Evolutionary conservation across 2,329 filamentous ascomycete genomes (phyloP), one percentile per base, ranked within the genome.

Genomic region (Penicillium corylophilum): DNA sequence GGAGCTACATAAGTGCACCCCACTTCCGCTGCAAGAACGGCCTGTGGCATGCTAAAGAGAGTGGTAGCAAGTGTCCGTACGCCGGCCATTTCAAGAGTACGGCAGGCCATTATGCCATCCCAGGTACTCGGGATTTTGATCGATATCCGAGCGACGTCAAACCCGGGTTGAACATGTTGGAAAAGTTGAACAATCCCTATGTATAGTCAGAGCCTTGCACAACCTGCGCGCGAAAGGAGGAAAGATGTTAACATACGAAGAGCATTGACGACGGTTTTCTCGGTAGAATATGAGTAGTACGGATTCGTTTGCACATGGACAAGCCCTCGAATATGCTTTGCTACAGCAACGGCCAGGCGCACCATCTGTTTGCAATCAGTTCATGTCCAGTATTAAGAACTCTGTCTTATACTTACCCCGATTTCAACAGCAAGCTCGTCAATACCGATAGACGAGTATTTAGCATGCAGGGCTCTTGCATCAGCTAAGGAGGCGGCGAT

Each of bases 81-180:
- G 1, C 81, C 80, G 9, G 74, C 68, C 15, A 64, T 58, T 60
- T 86, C 78, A 4, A 87, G 71, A 4, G 71, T 70, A 3, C 73
- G 74, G 53, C 83, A 86, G 1, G 84, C 84, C 57, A 80, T 75
- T 13, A 87, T 71, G 1, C 84, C 84, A 60, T 86, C 82, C 78
- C 81, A 86, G 0, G 83, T 86, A 7, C 78, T 74, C 0, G 83
- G 81, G 36, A 87, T 80, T 62, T 87, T 87, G 69, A 86, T 83
- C 55, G 80, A 85, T 23, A 86, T 70, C 26, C 82, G 74, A 8
- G 72, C 72, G 2, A 67, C 56, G 48, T 81, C 74, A 46, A 82
- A 75, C 1, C 57, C 55, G 0, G 76, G 74, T 3, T 74, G 71
- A 12, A 82, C 57, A 42, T 71, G 64, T 42, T 70, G 68, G 62